phyloP scores from a whole-genome alignment of 371 early-diverging fungal species.

The Dichotomocladium elegans region DNA sequence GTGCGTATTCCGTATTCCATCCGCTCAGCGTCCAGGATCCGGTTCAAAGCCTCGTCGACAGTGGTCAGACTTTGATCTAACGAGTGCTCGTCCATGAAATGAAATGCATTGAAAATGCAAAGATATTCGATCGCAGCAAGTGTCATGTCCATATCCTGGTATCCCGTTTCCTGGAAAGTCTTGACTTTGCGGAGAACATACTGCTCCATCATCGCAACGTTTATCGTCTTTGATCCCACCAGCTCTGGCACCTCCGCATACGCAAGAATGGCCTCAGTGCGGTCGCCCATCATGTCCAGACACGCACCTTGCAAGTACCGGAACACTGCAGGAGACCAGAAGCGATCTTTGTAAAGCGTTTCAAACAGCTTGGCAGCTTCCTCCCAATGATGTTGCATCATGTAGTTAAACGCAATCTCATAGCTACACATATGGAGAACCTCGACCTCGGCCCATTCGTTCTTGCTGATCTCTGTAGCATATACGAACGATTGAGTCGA shows the following conservation, averaged over 20 bases:
- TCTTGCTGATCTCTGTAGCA: constrained; percentile 48
- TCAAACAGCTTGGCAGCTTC: constrained; percentile 51
- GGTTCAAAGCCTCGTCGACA: constrained; percentile 37
- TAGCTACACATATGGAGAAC: constrained; percentile 50
- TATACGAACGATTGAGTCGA: constrained; percentile 48
- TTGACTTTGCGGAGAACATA: constrained; percentile 54
- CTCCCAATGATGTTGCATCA: constrained; percentile 56
- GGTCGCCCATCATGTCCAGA: constrained; percentile 45
- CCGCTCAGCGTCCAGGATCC: constrained; percentile 39
- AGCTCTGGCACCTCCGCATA: constrained; percentile 40
- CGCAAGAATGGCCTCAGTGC: constrained; percentile 46
- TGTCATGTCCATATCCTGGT: constrained; percentile 50
- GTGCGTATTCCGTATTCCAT: constrained; percentile 43
- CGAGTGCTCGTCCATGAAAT: constrained; percentile 45
- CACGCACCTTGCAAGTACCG: constrained; percentile 56
- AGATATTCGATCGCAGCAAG: constrained; percentile 57
- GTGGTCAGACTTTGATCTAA: constrained; percentile 32
- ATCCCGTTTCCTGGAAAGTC: constrained; percentile 49
- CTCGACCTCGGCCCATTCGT: constrained; percentile 52
- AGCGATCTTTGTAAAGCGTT: constrained; percentile 47
- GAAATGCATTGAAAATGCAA: constrained; percentile 55
- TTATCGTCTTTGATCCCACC: constrained; percentile 38
- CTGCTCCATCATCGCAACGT: constrained; percentile 47
- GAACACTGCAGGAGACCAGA: constrained; percentile 62
- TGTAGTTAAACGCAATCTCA: constrained; percentile 57